These are phyloP conservation scores for Solanum chilense DNA, from an alignment of 257 asterid species.

Conservation along the genomic window DNA sequence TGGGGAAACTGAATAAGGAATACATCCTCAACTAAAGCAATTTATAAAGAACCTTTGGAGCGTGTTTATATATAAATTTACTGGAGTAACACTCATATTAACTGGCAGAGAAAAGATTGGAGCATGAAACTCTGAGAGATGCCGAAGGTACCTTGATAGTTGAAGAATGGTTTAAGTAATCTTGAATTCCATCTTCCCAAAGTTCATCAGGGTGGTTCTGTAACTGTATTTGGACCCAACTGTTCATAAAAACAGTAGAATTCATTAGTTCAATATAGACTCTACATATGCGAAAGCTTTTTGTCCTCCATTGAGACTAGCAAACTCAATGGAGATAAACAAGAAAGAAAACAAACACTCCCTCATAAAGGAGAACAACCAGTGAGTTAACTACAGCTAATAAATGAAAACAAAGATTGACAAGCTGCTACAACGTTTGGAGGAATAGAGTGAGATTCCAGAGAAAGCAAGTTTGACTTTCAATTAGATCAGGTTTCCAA, in stretches of 20 bases:
- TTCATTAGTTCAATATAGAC: background rate
- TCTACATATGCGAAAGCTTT: background rate
- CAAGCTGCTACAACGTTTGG: background rate
- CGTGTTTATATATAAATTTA: background rate
- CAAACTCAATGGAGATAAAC: background rate
- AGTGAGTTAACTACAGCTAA: background rate
- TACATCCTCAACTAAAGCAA: background rate
- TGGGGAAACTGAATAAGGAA: background rate
- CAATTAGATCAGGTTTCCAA: background rate
- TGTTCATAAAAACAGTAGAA: constrained; percentile 17
- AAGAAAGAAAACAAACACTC: background rate
- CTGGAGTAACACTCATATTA: background rate
- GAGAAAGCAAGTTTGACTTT: background rate
- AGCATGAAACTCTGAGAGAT: background rate
- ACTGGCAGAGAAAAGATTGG: background rate
- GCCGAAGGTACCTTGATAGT: constrained; percentile 48
- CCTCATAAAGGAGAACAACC: background rate
- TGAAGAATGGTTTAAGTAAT: constrained; percentile 74
- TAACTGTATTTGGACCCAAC: constrained; percentile 86
- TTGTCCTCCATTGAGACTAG: background rate
- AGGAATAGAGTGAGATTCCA: background rate
- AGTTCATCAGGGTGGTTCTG: constrained; percentile 94
- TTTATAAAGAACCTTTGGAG: background rate
- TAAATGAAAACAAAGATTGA: background rate
- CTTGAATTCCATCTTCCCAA: constrained; percentile 94